phyloP scores from a whole-genome alignment of 306 rosid genomes.

The Inga laurina region DNA sequence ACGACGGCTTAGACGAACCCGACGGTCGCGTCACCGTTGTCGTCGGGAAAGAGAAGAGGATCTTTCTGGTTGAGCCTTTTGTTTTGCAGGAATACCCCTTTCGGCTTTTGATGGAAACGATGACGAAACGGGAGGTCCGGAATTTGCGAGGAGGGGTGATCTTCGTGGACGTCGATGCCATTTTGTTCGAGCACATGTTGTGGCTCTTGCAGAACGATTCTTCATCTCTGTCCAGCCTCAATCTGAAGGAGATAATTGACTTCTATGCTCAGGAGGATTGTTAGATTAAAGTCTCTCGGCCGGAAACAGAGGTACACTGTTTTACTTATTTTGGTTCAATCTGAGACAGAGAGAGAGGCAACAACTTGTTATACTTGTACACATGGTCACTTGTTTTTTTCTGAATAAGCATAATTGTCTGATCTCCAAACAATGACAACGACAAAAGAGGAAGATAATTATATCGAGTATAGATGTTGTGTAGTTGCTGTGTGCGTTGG shows the following conservation, averaged over 20 bases:
- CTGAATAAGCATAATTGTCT: neutral
- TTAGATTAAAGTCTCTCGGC: neutral
- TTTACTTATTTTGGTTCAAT: constrained; percentile 12
- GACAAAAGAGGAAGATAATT: neutral
- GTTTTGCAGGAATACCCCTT: constrained; percentile 78
- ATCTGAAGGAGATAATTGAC: constrained; percentile 78
- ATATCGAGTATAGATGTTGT: neutral
- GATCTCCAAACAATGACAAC: neutral
- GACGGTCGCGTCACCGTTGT: constrained; percentile 67
- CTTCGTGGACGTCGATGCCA: constrained; percentile 81
- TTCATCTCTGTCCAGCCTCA: constrained; percentile 72
- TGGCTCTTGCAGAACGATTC: constrained; percentile 86
- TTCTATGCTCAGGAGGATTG: constrained; percentile 70
- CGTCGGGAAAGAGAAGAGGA: constrained; percentile 82
- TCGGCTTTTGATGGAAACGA: constrained; percentile 58
- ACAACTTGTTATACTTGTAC: neutral
- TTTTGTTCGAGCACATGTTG: constrained; percentile 90
- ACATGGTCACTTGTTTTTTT: neutral
- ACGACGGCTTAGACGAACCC: constrained; percentile 37
- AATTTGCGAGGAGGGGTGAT: constrained; percentile 37
- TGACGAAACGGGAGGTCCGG: constrained; percentile 32
- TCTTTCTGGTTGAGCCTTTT: constrained; percentile 77
- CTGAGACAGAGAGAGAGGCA: neutral
- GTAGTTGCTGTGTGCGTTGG: neutral
- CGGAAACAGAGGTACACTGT: constrained; percentile 32